These are phyloP conservation scores for Euphorbia lathyris DNA, from an alignment of 345 rosid genomes.

Conservation along the genomic window DNA sequence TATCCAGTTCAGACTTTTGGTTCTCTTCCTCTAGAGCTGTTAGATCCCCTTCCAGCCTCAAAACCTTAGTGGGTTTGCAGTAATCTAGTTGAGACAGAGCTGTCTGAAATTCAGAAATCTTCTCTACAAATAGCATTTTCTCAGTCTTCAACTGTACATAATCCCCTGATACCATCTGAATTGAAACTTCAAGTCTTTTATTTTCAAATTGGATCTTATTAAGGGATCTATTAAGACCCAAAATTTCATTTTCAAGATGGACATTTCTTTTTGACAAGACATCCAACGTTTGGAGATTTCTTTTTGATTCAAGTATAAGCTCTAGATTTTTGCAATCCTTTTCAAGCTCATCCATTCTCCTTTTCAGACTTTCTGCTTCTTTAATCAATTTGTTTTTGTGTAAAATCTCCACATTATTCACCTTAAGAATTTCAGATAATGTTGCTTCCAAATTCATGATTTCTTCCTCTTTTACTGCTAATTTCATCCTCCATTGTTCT, in stretches of 20 bases:
- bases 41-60: conserved; percentile 63
- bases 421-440: conserved; percentile 33
- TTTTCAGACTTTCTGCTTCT: conserved; percentile 40
- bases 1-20: conserved; percentile 30
- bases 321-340: conserved; percentile 61
- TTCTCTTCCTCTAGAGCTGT: conserved; percentile 62
- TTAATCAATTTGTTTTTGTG: conserved; percentile 15
- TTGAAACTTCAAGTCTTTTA: conserved; percentile 51
- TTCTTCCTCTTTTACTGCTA: conserved; percentile 40
- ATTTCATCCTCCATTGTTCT: conserved; percentile 35
- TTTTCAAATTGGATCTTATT: conserved; percentile 52
- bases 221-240: conserved; percentile 41
- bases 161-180: conserved; percentile 53
- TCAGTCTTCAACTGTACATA: conserved; percentile 43
- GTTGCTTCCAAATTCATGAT: conserved; percentile 35
- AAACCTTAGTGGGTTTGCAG: conserved; percentile 44
- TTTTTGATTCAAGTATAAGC: conserved; percentile 39
- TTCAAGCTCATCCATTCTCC: conserved; percentile 61
- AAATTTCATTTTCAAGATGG: conserved; percentile 50
- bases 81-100: conserved; percentile 43
- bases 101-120: conserved; percentile 40
- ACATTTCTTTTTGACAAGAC: conserved; percentile 43
- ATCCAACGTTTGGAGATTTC: conserved; percentile 23
- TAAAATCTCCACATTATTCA: conserved; percentile 22
- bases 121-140: conserved; percentile 28